Base-by-base conservation (phyloP, 2,329 filamentous ascomycete species). In the Chalaropsis ovoidea region DNA sequence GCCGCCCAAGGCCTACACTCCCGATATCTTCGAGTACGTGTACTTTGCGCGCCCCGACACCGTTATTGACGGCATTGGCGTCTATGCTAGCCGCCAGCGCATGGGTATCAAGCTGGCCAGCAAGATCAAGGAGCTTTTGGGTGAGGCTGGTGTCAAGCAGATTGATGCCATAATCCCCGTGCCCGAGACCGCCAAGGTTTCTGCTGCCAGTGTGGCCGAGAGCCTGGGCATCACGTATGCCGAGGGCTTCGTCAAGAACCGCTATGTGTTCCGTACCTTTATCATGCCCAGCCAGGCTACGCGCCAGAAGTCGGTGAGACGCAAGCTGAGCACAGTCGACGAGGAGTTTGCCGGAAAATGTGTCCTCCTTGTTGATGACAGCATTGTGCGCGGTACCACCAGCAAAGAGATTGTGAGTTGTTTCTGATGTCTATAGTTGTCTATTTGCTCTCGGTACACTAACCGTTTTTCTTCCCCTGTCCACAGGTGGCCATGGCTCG, bases 191-290 rank as follows among this genome's bases (percentile, higher is more conserved):
- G 87, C 86, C 54, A 91, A 91, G 69, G 92, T 63, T 49, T 70
- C 90, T 1, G 90, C 91, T 2, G 84, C 88, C 8, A 84, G 83
- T 61, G 82, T 95, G 31, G 87, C 90, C n/a, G 83, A 86, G 71
- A 80, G 83, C 49, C 80, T 96, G 19, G 82, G 85, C 70, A 91
- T 90, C 73, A 88, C 88, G 0, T 90, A 88, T 72, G 86, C 83
- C 67, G 88, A 89, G 72, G 91, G 86, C 1, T 93, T 95, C 71
- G 86, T 95, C 69, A 95, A 94, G 80, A 95, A 95, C 75, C 82
- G 89, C 63, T 95, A 95, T 74, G 87, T 95, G 68, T 91, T 90
- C 80, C 83, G 90, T 62, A 95, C 90, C 0, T 94, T 93, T 74
- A 93, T 91, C 49, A 63, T 70, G 67, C 79, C 92, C 1, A 88